A percentile compares a stretch with the other conserved stretches of the same genome.
These are phyloP conservation scores for Agrostemma githago DNA, from an alignment of 148 eudicot genomes.

Conservation along the genomic window DNA sequence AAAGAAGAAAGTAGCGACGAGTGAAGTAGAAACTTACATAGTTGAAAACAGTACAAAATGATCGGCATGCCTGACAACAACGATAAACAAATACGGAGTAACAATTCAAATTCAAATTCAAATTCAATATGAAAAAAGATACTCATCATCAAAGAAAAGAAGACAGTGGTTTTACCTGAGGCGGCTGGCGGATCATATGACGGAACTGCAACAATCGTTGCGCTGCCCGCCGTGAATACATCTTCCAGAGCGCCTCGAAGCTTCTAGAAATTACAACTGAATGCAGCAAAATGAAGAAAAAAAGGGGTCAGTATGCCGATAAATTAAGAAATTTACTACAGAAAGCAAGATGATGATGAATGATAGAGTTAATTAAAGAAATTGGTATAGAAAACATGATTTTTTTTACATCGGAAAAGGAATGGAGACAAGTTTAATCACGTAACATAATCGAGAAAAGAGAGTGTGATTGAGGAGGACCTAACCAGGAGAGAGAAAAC, in stretches of 20 bases:
- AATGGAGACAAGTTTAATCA: neutral
- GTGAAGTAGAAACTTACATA: conserved; percentile 1
- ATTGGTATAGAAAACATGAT: neutral
- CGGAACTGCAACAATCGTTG: conserved; percentile 10
- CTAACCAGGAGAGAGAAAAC: neutral
- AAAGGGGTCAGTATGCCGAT: no score
- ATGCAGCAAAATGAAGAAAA: neutral
- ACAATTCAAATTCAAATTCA: neutral
- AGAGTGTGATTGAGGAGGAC: neutral
- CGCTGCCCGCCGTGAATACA: conserved; percentile 14
- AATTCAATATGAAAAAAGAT: neutral
- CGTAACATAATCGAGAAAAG: neutral
- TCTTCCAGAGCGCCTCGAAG: conserved; percentile 2
- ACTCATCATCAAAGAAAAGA: neutral
- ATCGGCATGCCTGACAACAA: conserved; percentile 12
- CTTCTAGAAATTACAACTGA: neutral
- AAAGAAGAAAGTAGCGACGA: neutral
- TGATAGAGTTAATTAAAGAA: neutral
- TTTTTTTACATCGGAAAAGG: neutral
- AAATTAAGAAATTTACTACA: no score
- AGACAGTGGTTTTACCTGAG: neutral
- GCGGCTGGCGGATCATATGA: conserved; percentile 7
- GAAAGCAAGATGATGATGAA: neutral
- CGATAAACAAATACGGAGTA: neutral
- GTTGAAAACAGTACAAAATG: conserved; percentile 11